Conservation (phyloP, 2,329 filamentous ascomycete species). For the Paramyrothecium sp. region DNA sequence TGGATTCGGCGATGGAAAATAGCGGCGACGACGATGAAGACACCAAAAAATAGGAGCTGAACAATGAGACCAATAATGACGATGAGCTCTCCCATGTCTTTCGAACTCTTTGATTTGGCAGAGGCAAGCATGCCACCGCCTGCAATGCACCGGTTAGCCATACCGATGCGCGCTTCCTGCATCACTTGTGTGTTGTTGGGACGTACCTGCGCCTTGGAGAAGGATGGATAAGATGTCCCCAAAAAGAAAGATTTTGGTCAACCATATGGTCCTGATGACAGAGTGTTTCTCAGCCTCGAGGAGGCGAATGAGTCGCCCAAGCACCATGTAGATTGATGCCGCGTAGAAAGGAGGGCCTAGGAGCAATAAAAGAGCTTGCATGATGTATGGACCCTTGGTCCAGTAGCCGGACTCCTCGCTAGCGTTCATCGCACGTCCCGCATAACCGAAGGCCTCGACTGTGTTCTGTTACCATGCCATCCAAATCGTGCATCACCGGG, state of each 20-base stretch:
- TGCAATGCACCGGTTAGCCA: neutral
- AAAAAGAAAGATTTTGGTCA: slow-evolving; percentile 47
- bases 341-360: slow-evolving; percentile 37
- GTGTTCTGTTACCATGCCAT: no score
- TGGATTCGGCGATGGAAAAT: slow-evolving; percentile 36
- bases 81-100: slow-evolving; percentile 35
- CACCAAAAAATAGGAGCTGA: slow-evolving; percentile 50
- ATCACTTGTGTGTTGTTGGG: neutral
- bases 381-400: slow-evolving; percentile 28
- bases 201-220: slow-evolving; percentile 15
- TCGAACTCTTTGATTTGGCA: slow-evolving; percentile 14
- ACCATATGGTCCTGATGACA: slow-evolving; percentile 34
- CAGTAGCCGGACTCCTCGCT: slow-evolving; percentile 27
- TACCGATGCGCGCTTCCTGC: no score
- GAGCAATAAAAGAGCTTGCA: slow-evolving; percentile 30
- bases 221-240: slow-evolving; percentile 44
- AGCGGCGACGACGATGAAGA: slow-evolving; percentile 44
- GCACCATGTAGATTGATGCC: slow-evolving; percentile 41
- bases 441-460: slow-evolving; percentile 29
- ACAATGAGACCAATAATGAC: slow-evolving; percentile 49
- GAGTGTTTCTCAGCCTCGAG: slow-evolving; percentile 32
- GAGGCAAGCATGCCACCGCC: slow-evolving; percentile 8
- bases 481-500: no score
- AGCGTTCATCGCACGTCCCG: slow-evolving; percentile 42
- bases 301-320: slow-evolving; percentile 32